These are phyloP conservation scores for Biscutella laevigata DNA, from an alignment of 441 rosid species.

Conservation along the genomic window DNA sequence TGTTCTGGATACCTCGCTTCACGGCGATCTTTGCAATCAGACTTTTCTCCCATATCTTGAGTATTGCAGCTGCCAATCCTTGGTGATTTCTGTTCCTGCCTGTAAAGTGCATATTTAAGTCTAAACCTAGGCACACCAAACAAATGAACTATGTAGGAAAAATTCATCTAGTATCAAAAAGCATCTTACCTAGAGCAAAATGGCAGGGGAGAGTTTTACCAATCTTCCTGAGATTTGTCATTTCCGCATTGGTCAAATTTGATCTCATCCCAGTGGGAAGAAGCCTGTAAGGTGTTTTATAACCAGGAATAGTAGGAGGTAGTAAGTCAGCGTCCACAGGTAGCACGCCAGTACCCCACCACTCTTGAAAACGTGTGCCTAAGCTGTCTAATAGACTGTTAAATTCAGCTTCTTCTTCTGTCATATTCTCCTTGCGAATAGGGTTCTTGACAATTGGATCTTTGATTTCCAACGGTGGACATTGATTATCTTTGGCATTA, in stretches of 20 bases:
- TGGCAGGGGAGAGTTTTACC: conserved; percentile 92
- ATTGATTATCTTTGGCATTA: conserved; percentile 26
- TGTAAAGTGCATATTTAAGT: conserved; percentile 27
- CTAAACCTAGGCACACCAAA: conserved; percentile 7
- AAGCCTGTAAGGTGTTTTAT: conserved; percentile 87
- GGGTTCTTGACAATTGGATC: conserved; percentile 31
- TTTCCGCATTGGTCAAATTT: conserved; percentile 83
- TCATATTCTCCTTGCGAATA: conserved; percentile 33
- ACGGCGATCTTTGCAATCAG: conserved; percentile 80
- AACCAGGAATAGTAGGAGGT: conserved; percentile 69
- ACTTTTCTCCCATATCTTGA: conserved; percentile 93
- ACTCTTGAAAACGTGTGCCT: conserved; percentile 88
- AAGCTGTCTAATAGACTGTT: conserved; percentile 66
- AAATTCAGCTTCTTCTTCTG: conserved; percentile 78
- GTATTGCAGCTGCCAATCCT: conserved; percentile 81
- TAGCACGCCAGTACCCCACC: conserved; percentile 97
- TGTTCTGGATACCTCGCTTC: conserved; percentile 94
- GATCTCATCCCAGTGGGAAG: conserved; percentile 95
- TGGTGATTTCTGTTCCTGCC: conserved; percentile 98
- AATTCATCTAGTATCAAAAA: neutral
- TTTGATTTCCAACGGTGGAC: conserved; percentile 29
- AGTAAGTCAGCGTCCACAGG: conserved; percentile 95
- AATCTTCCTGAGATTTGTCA: conserved; percentile 80
- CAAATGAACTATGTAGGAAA: neutral
- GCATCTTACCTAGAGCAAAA: conserved; percentile 82